A percentile compares a stretch with the other conserved stretches of the same genome.
phyloP scores from a whole-genome alignment of 2,329 filamentous ascomycete genomes.

The Fusarium robinianum region DNA sequence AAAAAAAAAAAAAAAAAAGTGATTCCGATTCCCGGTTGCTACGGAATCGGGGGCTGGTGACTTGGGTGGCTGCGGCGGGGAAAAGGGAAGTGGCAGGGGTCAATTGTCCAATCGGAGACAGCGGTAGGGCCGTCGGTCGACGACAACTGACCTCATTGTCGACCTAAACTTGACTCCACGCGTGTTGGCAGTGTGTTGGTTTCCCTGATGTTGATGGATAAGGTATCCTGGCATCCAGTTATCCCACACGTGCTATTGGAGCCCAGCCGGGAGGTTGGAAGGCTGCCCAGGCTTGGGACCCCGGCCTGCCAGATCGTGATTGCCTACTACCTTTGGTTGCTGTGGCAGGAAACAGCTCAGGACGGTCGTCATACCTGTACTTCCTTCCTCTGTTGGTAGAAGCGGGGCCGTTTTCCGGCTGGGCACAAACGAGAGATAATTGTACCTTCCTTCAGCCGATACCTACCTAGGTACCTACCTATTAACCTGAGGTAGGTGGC shows the following conservation, averaged over 20 bases:
- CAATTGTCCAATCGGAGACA: conserved; percentile 28
- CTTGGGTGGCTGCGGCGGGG: conserved; percentile 19
- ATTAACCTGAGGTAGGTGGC: too few species aligned
- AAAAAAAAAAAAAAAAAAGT: conserved; percentile 22
- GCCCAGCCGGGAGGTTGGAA: conserved; percentile 10
- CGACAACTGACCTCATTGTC: conserved; percentile 31
- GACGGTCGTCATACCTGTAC: conserved; percentile 25
- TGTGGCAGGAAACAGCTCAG: conserved; percentile 11
- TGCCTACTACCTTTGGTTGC: conserved; percentile 19
- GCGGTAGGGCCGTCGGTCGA: conserved; percentile 20
- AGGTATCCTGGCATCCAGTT: too few species aligned
- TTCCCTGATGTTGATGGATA: neutral
- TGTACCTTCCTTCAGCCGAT: neutral
- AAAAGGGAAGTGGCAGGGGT: conserved; percentile 21
- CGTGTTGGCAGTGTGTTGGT: conserved; percentile 16
- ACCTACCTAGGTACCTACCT: neutral
- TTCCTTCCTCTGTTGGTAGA: conserved; percentile 7
- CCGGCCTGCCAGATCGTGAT: conserved; percentile 18
- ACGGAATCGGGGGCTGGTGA: conserved; percentile 22
- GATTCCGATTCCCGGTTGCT: conserved; percentile 27
- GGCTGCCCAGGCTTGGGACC: conserved; percentile 14
- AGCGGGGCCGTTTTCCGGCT: conserved; percentile 30
- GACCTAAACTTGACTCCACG: conserved; percentile 19
- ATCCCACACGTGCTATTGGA: conserved; percentile 2
- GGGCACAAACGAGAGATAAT: conserved; percentile 16